Evolutionary conservation across 2,329 filamentous ascomycete genomes (phyloP).

Genomic region (Berkeleyomyces basicola): DNA sequence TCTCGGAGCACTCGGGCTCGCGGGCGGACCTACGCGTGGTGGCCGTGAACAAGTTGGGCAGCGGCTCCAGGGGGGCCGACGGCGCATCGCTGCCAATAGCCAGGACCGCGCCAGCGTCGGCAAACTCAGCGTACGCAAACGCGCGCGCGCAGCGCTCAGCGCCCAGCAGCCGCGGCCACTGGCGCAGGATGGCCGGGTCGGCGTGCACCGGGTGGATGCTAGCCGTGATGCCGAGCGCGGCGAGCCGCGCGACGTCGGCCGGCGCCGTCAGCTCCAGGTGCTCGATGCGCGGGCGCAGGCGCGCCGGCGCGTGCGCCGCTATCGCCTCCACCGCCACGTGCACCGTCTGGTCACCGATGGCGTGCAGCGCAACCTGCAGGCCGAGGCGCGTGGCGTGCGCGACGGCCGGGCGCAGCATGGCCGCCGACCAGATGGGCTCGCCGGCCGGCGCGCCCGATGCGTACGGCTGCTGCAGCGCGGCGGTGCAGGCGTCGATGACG

Average conservation of each 20-base stretch:
- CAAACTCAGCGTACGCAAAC: slow-evolving; percentile 47
- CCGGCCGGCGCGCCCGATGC: slow-evolving; percentile 27
- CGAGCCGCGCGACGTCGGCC: slow-evolving; percentile 39
- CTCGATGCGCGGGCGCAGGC: slow-evolving; percentile 43
- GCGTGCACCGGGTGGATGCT: slow-evolving; percentile 42
- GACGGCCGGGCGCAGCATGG: slow-evolving; percentile 37
- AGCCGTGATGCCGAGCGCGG: slow-evolving; percentile 41
- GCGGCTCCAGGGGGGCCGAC: slow-evolving; percentile 37
- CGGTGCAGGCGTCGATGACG: slow-evolving; percentile 48
- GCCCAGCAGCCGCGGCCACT: slow-evolving; percentile 43
- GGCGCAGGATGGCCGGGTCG: slow-evolving; percentile 43
- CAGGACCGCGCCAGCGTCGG: slow-evolving; percentile 34
- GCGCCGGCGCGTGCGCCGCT: slow-evolving; percentile 25
- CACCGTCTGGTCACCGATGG: slow-evolving; percentile 46
- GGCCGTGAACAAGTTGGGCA: slow-evolving; percentile 42
- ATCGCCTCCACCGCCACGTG: slow-evolving; percentile 40
- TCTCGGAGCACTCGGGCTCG: slow-evolving; percentile 26
- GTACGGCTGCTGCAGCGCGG: slow-evolving; percentile 42
- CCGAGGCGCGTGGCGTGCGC: slow-evolving; percentile 34
- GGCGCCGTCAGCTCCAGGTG: slow-evolving; percentile 43
- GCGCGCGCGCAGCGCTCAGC: slow-evolving; percentile 36
- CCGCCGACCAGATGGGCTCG: slow-evolving; percentile 37
- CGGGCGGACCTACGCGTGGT: slow-evolving; percentile 39
- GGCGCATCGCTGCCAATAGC: slow-evolving; percentile 44
- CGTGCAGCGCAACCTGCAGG: slow-evolving; percentile 46